Percentiles rank a stretch among this genome's conserved stretches.
Evolutionary conservation across 768 basidiomycete species (phyloP).

Genomic region (Peribolospora baueri): DNA sequence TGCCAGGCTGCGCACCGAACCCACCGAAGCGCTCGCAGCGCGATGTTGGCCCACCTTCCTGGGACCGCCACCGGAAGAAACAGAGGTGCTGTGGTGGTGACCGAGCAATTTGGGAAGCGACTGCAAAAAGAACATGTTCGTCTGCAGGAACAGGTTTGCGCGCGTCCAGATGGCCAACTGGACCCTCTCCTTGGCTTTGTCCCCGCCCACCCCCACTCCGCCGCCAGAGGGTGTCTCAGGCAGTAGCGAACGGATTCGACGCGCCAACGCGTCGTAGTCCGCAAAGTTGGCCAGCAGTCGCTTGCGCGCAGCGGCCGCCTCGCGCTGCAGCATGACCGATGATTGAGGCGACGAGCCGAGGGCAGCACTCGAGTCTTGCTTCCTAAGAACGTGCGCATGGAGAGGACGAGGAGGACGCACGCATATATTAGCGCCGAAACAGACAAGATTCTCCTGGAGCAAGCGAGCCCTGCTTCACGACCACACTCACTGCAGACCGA

Average conservation of each 20-base stretch:
- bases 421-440: conserved; percentile 7
- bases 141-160: conserved; percentile 58
- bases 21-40: too few species aligned
- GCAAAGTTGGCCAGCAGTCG: conserved; percentile 60
- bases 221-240: conserved; percentile 18
- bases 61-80: too few species aligned
- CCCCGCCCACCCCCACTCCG: conserved; percentile 20
- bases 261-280: conserved; percentile 69
- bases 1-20: too few species aligned
- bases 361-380: conserved; percentile 29
- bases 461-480: not conserved
- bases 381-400: conserved; percentile 10
- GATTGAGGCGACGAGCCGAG: conserved; percentile 19
- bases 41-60: too few species aligned
- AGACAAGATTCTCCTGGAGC: not conserved
- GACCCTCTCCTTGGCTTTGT: conserved; percentile 53
- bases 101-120: too few species aligned
- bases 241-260: conserved; percentile 53
- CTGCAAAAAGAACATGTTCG: conserved; percentile 71
- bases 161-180: conserved; percentile 55
- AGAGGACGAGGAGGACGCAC: conserved; percentile 16
- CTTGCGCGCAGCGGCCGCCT: conserved; percentile 48
- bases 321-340: conserved; percentile 15
- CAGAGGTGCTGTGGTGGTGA: too few species aligned
- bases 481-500: conserved; percentile 35